Evolutionary conservation across 129 eudicot genomes (phyloP), one percentile per base, ranked within the genome.

Genomic region (Lonicera japonica): DNA sequence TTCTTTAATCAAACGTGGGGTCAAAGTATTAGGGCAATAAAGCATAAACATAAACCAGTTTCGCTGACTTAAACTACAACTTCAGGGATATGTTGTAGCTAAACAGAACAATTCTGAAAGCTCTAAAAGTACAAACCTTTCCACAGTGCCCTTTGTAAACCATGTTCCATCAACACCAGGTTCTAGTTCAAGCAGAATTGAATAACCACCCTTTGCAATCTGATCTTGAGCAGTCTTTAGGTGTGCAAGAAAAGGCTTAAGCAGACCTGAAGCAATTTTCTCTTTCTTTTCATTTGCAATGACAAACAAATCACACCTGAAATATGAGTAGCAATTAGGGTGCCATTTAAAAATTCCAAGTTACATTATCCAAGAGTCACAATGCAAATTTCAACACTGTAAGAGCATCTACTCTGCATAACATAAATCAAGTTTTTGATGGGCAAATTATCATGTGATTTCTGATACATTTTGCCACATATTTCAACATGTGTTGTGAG

Each of bases 141-240:
- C 86, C 52, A 91, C 72, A 0, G 90, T 91, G 60, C 82, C 86
- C 86, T 91, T 91, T 0, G 98, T 87, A 76, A 91, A 91, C 98
- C 98, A 91, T 25, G 80, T 20, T 20, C 86, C 80, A 75, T 84
- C 88, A 71, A 29, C 63, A 57, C 60, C 75, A 20, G 63, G 62
- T 40, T 66, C 70, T 55, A 95, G 96, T 75, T 83, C 88, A 69
- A 91, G 94, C 60, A 87, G 68, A 65, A 91, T 85, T 12, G 98
- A 87, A 69, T 91, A 91, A 48, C 98, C 95, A 63, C 98, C 98
- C 71, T 73, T 73, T 25, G 86, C 94, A 79, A 84, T 84, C 82
- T 91, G 98, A 48, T 91, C 98, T 54, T 82, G 88, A 64, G 96
- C 98, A 46, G 81, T 66, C 79, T 87, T 87, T 52, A 91, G 77